Evolutionary conservation across 202 grass and related monocot species (phyloP).

Genomic region (Carex sylvatica): DNA sequence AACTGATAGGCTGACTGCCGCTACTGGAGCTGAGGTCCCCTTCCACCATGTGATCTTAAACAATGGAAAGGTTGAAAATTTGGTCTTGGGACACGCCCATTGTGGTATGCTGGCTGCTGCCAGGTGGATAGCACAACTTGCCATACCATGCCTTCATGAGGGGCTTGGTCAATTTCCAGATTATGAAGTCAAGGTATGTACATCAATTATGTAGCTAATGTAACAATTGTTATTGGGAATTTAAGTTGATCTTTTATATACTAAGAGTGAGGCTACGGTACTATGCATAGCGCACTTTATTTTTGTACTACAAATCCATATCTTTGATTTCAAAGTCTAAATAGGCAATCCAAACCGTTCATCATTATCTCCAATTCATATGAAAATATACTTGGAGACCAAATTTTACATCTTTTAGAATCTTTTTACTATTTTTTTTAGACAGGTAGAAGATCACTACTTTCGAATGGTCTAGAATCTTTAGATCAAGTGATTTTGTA

Average conservation of each 20-base stretch:
- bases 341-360: too few relatives aligned
- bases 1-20: constrained; percentile 79
- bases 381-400: too few relatives aligned
- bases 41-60: constrained; percentile 82
- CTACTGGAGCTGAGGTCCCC: constrained; percentile 63
- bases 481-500: too few relatives aligned
- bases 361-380: too few relatives aligned
- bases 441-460: too few relatives aligned
- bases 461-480: too few relatives aligned
- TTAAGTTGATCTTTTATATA: not conserved
- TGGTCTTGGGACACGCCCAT: constrained; percentile 79
- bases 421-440: too few relatives aligned
- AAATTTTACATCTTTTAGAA: too few relatives aligned
- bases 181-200: constrained; percentile 75
- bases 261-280: too few relatives aligned
- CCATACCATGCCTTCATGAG: constrained; percentile 42
- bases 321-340: too few relatives aligned
- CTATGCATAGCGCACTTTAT: too few relatives aligned
- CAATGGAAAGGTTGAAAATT: constrained; percentile 55
- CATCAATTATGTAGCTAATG: constrained; percentile 6
- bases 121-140: constrained; percentile 67
- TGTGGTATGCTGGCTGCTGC: constrained; percentile 89
- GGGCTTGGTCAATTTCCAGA: constrained; percentile 53
- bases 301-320: too few relatives aligned
- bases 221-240: constrained; percentile 1